These are phyloP conservation scores for Xylariaceae sp. DNA, from an alignment of 2,329 filamentous ascomycete genomes.

Conservation along the genomic window DNA sequence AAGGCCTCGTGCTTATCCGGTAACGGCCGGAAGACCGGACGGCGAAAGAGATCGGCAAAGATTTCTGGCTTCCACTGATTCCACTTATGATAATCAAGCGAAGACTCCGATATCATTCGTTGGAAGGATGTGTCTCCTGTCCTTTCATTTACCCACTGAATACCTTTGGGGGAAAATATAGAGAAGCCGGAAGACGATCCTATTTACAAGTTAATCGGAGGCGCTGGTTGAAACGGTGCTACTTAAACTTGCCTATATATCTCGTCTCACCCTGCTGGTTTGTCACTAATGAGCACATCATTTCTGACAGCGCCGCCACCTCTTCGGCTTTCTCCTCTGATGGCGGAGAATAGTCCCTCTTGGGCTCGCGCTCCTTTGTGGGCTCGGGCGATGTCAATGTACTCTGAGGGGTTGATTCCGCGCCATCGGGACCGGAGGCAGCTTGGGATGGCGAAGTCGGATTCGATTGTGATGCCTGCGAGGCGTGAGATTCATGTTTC, in stretches of 20 bases:
- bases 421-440: conserved; percentile 41
- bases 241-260: conserved; percentile 70
- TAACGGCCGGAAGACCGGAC: conserved; percentile 76
- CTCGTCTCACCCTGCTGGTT: conserved; percentile 92
- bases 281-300: conserved; percentile 98
- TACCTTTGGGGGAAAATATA: conserved; percentile 96
- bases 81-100: conserved; percentile 91
- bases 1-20: conserved; percentile 84
- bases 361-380: conserved; percentile 38
- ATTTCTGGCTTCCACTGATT: conserved; percentile 98
- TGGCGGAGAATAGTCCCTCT: conserved; percentile 40
- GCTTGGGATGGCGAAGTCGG: conserved; percentile 50
- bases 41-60: conserved; percentile 85
- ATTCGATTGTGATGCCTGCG: conserved; percentile 44
- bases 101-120: conserved; percentile 88
- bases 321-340: conserved; percentile 49
- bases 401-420: conserved; percentile 48
- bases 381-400: conserved; percentile 52
- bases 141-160: conserved; percentile 97
- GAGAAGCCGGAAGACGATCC: conserved; percentile 96
- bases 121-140: conserved; percentile 95
- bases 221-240: background rate
- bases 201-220: conserved; percentile 34
- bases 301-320: conserved; percentile 85
- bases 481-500: conserved; percentile 47